A percentile compares a stretch with the other conserved stretches of the same genome.
Conservation (phyloP, 768 basidiomycete genomes). For the Calocera viscosa region DNA sequence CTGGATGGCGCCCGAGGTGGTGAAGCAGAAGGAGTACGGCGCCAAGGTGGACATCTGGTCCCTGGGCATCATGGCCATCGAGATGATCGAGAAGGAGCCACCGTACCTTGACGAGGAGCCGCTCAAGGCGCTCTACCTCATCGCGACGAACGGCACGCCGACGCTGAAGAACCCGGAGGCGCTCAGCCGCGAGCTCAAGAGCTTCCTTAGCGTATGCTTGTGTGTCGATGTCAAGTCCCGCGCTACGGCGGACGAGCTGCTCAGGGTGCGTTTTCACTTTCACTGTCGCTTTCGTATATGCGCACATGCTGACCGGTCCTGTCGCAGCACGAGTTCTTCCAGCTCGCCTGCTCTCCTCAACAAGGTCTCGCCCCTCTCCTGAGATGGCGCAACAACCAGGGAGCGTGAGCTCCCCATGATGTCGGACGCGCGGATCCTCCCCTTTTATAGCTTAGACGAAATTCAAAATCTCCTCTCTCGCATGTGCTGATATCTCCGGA, state of each 20-base stretch:
- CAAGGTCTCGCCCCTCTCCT: conserved; percentile 70
- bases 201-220: conserved; percentile 92
- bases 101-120: conserved; percentile 94
- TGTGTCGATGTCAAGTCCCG: conserved; percentile 93
- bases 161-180: conserved; percentile 93
- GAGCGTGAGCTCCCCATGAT: not conserved
- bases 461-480: not conserved
- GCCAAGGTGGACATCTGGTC: conserved; percentile 97
- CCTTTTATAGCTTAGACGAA: not conserved
- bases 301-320: conserved; percentile 11
- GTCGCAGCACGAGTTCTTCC: conserved; percentile 81
- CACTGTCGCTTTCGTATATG: not conserved
- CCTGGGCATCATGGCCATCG: conserved; percentile 94
- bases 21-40: conserved; percentile 93
- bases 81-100: conserved; percentile 98
- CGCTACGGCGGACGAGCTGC: conserved; percentile 46
- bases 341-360: conserved; percentile 69
- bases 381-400: conserved; percentile 30
- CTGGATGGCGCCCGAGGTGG: conserved; percentile 99
- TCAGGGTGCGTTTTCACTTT: conserved; percentile 67
- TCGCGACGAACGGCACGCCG: conserved; percentile 96
- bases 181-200: conserved; percentile 83
- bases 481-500: not conserved
- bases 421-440: not conserved
- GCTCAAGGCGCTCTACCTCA: conserved; percentile 83